phyloP scores from a whole-genome alignment of 441 rosid species.

The Corymbia calophylla region DNA sequence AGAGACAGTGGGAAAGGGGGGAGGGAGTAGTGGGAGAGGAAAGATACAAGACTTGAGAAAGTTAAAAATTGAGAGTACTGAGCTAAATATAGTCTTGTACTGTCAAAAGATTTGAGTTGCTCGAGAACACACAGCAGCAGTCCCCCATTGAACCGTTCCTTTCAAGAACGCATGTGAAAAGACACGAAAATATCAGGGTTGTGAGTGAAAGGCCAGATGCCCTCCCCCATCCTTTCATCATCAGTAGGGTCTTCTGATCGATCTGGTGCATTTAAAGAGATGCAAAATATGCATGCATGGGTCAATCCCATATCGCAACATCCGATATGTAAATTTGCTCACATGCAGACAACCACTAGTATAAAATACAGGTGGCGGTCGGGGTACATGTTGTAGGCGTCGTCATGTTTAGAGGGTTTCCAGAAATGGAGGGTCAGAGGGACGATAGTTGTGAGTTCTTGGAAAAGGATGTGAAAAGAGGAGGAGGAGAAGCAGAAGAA shows the following conservation, averaged over 20 bases:
- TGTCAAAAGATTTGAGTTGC: not conserved
- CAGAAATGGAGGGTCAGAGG: not conserved
- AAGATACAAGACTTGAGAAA: not conserved
- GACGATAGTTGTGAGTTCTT: not conserved
- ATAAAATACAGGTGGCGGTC: not conserved
- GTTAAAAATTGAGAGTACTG: not conserved
- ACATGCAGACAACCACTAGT: not conserved
- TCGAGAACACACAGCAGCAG: not conserved
- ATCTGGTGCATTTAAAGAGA: constrained; percentile 15
- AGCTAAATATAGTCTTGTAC: not conserved
- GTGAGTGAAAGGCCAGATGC: not conserved
- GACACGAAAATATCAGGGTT: constrained; percentile 8
- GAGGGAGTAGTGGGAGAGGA: not conserved
- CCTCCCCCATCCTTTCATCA: not conserved
- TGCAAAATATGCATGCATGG: constrained; percentile 9
- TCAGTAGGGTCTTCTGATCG: constrained; percentile 16
- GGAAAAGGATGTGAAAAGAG: not conserved
- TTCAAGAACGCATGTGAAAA: constrained; percentile 20
- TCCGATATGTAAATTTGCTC: not conserved
- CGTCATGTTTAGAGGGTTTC: not conserved
- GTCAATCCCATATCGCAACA: not conserved
- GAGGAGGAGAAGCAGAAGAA: not conserved
- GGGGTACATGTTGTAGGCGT: not conserved
- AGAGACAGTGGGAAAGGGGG: not conserved
- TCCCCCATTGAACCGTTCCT: constrained; percentile 30